Evolutionary conservation across 2,329 filamentous ascomycete species (phyloP), one percentile per base, ranked within the genome.

Genomic region (Acarospora socialis): DNA sequence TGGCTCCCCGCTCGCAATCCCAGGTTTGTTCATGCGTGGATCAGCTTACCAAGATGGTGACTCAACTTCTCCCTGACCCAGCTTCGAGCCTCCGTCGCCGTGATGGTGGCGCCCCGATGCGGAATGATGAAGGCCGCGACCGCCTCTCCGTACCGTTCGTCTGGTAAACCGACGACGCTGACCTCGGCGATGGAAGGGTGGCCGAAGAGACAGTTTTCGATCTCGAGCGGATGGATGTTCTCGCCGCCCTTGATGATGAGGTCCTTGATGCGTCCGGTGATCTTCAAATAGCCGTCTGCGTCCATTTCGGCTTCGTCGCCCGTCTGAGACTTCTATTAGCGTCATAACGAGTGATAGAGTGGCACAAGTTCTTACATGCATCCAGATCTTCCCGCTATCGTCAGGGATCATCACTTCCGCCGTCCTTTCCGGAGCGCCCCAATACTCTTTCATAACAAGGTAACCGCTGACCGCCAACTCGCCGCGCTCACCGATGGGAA

Each of bases 201-300:
- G 23, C 70, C 70, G 39, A 92, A 73, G 4, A 95, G 65, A 43
- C 75, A 87, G 50, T 92, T 86, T 54, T 98, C 90, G 3, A 95
- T 68, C 54, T 95, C 90, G 4, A 93, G 64, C 0, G 90, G 90
- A 52, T 93, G 82, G 34, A 94, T 93, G 52, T 98, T 98, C 53
- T 95, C 90, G 15, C 90, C 90, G 17, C 81, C 87, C 16, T 83
- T 72, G 50, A 95, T 95, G 46, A 98, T 94, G 33, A 95, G 57
- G 51, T 98, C 90, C 56, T 95, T 95, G 50, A 93, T 87, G 10
- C 86, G 68, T 3, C 86, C 83, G 1, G 84, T 94, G 48, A 95
- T 93, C 44, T 71, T 70, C 2, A 94, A 71, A 50, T 84, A 95
- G 2, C 87, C 90, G 17, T 84, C 66, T 4, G 57, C 63, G 39